Evolutionary conservation across 164 flowering plant species (phyloP).

Genomic region (Aristolochia californica): DNA sequence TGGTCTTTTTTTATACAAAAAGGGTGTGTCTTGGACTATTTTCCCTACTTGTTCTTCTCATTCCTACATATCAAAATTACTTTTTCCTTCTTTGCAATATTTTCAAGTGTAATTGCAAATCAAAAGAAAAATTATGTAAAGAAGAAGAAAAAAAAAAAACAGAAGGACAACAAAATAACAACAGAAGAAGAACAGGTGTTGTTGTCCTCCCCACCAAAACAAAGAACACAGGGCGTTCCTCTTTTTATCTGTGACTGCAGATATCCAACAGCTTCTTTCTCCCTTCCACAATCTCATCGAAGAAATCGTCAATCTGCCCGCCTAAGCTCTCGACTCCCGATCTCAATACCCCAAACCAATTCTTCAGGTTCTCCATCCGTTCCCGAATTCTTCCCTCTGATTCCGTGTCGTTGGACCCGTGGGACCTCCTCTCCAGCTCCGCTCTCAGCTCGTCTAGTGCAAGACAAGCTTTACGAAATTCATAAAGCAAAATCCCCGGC

Average conservation of each 20-base stretch:
- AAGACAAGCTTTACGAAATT: slow-evolving; percentile 43
- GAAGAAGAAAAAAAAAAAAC: slow-evolving; percentile 1
- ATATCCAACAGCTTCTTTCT: slow-evolving; percentile 86
- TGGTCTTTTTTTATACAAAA: too few species aligned
- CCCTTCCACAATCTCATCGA: slow-evolving; percentile 95
- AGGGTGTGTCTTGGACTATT: too few species aligned
- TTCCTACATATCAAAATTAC: too few species aligned
- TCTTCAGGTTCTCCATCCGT: slow-evolving; percentile 55
- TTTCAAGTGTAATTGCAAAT: slow-evolving; percentile 17
- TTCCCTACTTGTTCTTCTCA: too few species aligned
- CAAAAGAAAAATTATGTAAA: slow-evolving; percentile 10
- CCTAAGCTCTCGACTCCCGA: slow-evolving; percentile 60
- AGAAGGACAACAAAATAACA: slow-evolving; percentile 2
- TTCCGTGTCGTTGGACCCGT: slow-evolving; percentile 29
- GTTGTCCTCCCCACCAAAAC: slow-evolving; percentile 10
- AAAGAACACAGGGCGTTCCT: background rate
- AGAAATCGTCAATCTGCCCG: slow-evolving; percentile 85
- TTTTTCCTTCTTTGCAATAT: slow-evolving; percentile 8
- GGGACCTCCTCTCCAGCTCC: slow-evolving; percentile 46
- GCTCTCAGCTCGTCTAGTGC: slow-evolving; percentile 69
- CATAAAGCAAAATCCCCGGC: slow-evolving; percentile 53
- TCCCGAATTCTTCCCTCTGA: slow-evolving; percentile 36
- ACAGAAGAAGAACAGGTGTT: slow-evolving; percentile 2
- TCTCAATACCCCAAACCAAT: slow-evolving; percentile 54
- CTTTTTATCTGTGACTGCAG: slow-evolving; percentile 71